phyloP scores from a whole-genome alignment of 2,329 filamentous ascomycete genomes.

The Seiridium unicorne region DNA sequence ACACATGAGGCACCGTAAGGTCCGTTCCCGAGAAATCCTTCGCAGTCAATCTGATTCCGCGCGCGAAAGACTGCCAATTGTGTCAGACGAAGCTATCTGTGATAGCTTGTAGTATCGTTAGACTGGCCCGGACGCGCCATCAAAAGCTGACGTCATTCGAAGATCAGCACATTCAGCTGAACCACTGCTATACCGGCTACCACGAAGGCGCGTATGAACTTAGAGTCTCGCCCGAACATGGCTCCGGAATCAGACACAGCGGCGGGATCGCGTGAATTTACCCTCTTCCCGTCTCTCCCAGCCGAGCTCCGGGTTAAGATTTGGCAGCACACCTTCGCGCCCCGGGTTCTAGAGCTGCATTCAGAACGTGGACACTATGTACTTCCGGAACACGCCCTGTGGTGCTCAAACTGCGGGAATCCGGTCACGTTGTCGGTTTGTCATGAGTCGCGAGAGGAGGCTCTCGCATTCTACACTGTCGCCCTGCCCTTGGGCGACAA shows the following conservation, averaged over 20 bases:
- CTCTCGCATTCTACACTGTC: constrained; percentile 30
- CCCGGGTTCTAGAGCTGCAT: constrained; percentile 33
- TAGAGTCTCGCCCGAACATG: no score
- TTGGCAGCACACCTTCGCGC: constrained; percentile 30
- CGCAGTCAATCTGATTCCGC: no score
- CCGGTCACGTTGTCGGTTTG: constrained; percentile 29
- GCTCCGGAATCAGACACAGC: neutral
- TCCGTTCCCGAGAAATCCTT: no score
- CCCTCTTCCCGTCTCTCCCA: constrained; percentile 28
- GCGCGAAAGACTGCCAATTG: no score
- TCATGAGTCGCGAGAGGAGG: constrained; percentile 28
- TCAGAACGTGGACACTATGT: constrained; percentile 27
- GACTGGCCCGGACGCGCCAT: no score
- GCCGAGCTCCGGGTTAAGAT: constrained; percentile 34
- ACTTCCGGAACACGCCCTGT: constrained; percentile 17
- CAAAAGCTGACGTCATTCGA: no score
- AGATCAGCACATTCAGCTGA: no score
- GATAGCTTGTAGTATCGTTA: no score
- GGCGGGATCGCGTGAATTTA: constrained; percentile 15
- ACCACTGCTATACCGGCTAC: no score
- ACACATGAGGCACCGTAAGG: no score
- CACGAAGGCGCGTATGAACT: no score
- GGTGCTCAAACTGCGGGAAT: constrained; percentile 30
- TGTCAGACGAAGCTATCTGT: no score
- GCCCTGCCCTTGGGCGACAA: constrained; percentile 18